Conservation (phyloP, 2,329 filamentous ascomycete species). For the Fusarium compactum region DNA sequence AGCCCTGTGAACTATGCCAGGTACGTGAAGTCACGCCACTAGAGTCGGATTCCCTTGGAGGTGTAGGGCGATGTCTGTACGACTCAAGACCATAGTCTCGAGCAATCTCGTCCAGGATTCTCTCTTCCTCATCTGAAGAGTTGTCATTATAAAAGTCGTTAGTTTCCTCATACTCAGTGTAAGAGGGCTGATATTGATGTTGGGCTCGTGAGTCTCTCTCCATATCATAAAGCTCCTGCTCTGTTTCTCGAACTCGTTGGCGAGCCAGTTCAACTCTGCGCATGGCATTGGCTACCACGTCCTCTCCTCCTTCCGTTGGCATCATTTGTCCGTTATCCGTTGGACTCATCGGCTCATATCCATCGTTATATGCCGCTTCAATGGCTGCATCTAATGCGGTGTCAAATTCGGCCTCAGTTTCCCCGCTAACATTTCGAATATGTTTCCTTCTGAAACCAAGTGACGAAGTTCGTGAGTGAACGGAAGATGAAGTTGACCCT, state of each 20-base stretch:
- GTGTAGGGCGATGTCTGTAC: conserved; percentile 71
- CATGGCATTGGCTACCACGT: conserved; percentile 67
- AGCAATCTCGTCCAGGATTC: conserved; percentile 88
- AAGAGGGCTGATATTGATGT: conserved; percentile 48
- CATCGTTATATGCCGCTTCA: conserved; percentile 94
- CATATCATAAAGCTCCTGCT: conserved; percentile 69
- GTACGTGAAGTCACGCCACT: conserved; percentile 82
- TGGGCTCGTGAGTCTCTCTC: conserved; percentile 62
- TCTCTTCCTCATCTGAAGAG: conserved; percentile 78
- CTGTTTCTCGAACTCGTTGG: conserved; percentile 78
- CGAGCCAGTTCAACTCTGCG: conserved; percentile 80
- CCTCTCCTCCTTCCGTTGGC: conserved; percentile 56
- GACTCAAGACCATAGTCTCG: conserved; percentile 85
- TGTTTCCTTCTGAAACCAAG: conserved; percentile 76
- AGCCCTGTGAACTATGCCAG: conserved; percentile 83
- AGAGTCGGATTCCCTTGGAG: conserved; percentile 84
- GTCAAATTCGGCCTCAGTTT: conserved; percentile 91
- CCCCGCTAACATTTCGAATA: conserved; percentile 74
- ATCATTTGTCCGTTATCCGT: conserved; percentile 53
- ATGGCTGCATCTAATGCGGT: conserved; percentile 94
- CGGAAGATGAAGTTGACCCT: conserved; percentile 80
- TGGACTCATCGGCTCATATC: conserved; percentile 78
- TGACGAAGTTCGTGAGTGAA: conserved; percentile 83
- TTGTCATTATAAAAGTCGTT: conserved; percentile 73
- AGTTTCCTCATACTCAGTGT: conserved; percentile 40